Percentiles rank a stretch among this genome's conserved stretches.
phyloP scores from a whole-genome alignment of 2,329 filamentous ascomycete genomes.

The Xylaria sp. region DNA sequence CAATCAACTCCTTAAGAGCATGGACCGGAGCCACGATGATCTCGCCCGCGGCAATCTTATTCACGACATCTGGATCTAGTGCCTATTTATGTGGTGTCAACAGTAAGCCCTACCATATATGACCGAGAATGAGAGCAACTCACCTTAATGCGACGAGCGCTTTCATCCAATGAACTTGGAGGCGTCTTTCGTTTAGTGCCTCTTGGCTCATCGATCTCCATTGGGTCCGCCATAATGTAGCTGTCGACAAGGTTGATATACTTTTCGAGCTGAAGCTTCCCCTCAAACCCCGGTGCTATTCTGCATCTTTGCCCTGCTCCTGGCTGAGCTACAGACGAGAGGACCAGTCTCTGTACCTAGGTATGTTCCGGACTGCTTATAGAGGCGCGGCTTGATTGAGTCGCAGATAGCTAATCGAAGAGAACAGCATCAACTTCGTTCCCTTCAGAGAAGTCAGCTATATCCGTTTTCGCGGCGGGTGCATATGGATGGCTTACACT shows the following conservation, averaged over 20 bases:
- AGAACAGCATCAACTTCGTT: no score
- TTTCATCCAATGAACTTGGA: slow-evolving; percentile 39
- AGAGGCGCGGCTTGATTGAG: no score
- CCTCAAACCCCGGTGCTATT: neutral
- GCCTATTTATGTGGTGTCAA: slow-evolving; percentile 56
- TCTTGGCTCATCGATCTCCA: slow-evolving; percentile 48
- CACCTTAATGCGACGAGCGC: slow-evolving; percentile 51
- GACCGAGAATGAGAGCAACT: slow-evolving; percentile 23
- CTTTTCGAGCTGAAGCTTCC: slow-evolving; percentile 2
- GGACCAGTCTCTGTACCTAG: neutral
- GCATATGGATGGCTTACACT: no score
- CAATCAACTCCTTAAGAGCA: slow-evolving; percentile 92
- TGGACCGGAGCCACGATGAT: slow-evolving; percentile 98
- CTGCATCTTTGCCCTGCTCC: slow-evolving; percentile 1
- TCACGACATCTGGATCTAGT: slow-evolving; percentile 89
- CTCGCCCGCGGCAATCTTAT: slow-evolving; percentile 97
- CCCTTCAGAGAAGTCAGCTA: no score
- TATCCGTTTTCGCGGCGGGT: no score
- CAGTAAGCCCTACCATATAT: slow-evolving; percentile 17
- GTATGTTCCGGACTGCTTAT: neutral
- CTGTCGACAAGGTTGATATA: neutral
- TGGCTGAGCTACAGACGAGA: neutral
- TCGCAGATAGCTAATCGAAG: no score
- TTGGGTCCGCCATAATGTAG: slow-evolving; percentile 40
- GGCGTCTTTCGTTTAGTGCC: slow-evolving; percentile 56